A percentile compares a stretch with the other conserved stretches of the same genome.
Conservation (phyloP, 2,329 filamentous ascomycete genomes). For the Lomentospora prolificans region DNA sequence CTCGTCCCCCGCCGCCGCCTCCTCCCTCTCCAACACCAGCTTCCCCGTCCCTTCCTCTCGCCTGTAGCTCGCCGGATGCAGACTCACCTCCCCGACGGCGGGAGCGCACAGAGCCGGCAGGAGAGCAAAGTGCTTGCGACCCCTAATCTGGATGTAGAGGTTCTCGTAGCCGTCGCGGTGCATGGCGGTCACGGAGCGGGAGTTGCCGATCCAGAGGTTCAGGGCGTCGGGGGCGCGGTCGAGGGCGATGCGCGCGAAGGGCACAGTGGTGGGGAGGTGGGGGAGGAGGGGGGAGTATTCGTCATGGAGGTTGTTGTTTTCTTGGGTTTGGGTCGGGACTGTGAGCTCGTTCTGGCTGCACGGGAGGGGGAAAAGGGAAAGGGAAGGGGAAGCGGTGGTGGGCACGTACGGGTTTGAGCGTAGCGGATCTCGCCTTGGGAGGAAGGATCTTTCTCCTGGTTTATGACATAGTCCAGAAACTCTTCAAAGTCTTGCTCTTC, state of each 20-base stretch:
- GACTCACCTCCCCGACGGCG: slow-evolving; percentile 54
- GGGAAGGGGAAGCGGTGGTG: not conserved
- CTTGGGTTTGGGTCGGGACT: slow-evolving; percentile 25
- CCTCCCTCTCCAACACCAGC: slow-evolving; percentile 11
- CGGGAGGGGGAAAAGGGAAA: not conserved
- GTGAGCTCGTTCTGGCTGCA: not conserved
- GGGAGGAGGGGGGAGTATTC: slow-evolving; percentile 58
- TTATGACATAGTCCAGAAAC: slow-evolving; percentile 52
- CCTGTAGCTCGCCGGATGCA: slow-evolving; percentile 50
- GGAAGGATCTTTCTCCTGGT: slow-evolving; percentile 39
- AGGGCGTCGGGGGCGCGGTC: slow-evolving; percentile 59
- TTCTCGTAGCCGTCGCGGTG: slow-evolving; percentile 85
- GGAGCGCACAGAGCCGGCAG: slow-evolving; percentile 62
- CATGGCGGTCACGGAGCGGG: slow-evolving; percentile 56
- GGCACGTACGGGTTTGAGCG: slow-evolving; percentile 58
- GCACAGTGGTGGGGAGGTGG: slow-evolving; percentile 54
- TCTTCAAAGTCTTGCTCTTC: slow-evolving; percentile 49
- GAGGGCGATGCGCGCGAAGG: slow-evolving; percentile 66
- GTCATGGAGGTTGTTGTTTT: slow-evolving; percentile 71
- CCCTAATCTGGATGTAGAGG: slow-evolving; percentile 67
- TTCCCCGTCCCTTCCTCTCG: slow-evolving; percentile 21
- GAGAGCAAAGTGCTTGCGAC: slow-evolving; percentile 64
- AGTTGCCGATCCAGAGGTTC: slow-evolving; percentile 77
- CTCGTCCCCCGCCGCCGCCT: slow-evolving; percentile 25
- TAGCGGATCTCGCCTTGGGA: slow-evolving; percentile 49